These are phyloP conservation scores for Lactarius akahatsu DNA, from an alignment of 768 basidiomycete genomes.

Conservation along the genomic window DNA sequence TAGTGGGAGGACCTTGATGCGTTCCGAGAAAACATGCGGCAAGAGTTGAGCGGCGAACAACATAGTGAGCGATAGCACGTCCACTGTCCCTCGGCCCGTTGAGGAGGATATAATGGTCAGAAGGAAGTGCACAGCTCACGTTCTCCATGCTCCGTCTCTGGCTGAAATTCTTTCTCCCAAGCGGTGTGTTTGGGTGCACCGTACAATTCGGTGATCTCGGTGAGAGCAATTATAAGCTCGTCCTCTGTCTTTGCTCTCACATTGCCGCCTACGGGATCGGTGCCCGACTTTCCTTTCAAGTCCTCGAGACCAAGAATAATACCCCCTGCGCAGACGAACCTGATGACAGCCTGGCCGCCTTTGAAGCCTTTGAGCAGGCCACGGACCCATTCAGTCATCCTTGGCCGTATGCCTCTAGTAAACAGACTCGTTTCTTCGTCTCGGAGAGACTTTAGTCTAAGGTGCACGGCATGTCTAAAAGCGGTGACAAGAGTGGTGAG, in stretches of 20 bases:
- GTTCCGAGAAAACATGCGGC: slow-evolving; percentile 51
- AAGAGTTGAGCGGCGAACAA: slow-evolving; percentile 61
- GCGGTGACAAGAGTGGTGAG: slow-evolving; percentile 52
- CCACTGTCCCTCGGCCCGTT: slow-evolving; percentile 19
- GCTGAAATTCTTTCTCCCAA: slow-evolving; percentile 72
- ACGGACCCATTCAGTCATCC: slow-evolving; percentile 47
- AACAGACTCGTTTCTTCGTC: slow-evolving; percentile 36
- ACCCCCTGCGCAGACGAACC: slow-evolving; percentile 63
- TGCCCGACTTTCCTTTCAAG: slow-evolving; percentile 37
- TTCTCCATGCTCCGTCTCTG: slow-evolving; percentile 46
- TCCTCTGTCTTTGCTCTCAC: slow-evolving; percentile 53
- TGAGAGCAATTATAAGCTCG: slow-evolving; percentile 65
- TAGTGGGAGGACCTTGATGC: slow-evolving; percentile 62
- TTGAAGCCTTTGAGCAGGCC: slow-evolving; percentile 57
- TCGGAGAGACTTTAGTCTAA: slow-evolving; percentile 46
- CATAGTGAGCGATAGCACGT: slow-evolving; percentile 34
- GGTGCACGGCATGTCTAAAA: slow-evolving; percentile 59
- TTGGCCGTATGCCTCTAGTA: slow-evolving; percentile 16
- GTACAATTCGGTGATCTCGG: slow-evolving; percentile 71
- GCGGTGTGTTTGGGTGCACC: slow-evolving; percentile 35
- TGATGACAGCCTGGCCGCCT: slow-evolving; percentile 62
- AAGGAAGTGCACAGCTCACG: slow-evolving; percentile 28
- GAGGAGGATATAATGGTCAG: neutral
- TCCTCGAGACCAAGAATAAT: slow-evolving; percentile 66
- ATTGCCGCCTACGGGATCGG: slow-evolving; percentile 33